Evolutionary conservation across 768 basidiomycete genomes (phyloP).

Genomic region (Wakefieldia striispora): DNA sequence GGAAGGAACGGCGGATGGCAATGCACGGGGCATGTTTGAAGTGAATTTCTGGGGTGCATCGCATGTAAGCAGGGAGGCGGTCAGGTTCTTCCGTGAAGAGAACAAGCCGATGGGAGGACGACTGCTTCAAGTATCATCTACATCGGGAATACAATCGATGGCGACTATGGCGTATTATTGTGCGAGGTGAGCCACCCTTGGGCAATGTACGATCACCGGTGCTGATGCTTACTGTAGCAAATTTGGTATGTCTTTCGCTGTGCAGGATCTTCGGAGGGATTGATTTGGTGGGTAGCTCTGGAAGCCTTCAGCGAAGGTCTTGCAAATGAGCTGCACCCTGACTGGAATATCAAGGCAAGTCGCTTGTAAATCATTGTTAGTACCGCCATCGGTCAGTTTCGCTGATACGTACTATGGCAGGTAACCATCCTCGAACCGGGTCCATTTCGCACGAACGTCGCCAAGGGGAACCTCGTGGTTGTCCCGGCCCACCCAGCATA

Average conservation of each 20-base stretch:
- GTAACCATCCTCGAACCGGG: conserved; percentile 4
- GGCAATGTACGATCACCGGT: background rate
- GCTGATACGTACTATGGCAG: background rate
- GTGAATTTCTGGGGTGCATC: conserved; percentile 47
- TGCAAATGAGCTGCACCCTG: conserved; percentile 14
- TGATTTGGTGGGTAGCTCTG: conserved; percentile 3
- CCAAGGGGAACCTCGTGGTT: background rate
- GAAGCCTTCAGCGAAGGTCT: conserved; percentile 16
- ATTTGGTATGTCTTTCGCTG: conserved; percentile 7
- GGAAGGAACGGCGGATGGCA: conserved; percentile 34
- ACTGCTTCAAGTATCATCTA: conserved; percentile 37
- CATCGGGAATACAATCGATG: conserved; percentile 23
- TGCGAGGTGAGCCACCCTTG: conserved; percentile 15
- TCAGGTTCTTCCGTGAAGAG: conserved; percentile 22
- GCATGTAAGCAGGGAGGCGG: conserved; percentile 36
- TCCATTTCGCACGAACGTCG: background rate
- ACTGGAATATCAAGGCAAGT: conserved; percentile 23
- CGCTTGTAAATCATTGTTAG: background rate
- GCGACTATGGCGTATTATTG: conserved; percentile 18
- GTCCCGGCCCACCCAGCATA: conserved; percentile 15
- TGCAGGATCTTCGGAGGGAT: background rate
- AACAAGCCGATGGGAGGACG: conserved; percentile 36
- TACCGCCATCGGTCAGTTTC: too few species aligned
- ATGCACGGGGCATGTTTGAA: conserved; percentile 38
- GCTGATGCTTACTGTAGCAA: conserved; percentile 10